phyloP scores from a whole-genome alignment of 352 stramenopile genomes.

The Phytopythium oedochilum region DNA sequence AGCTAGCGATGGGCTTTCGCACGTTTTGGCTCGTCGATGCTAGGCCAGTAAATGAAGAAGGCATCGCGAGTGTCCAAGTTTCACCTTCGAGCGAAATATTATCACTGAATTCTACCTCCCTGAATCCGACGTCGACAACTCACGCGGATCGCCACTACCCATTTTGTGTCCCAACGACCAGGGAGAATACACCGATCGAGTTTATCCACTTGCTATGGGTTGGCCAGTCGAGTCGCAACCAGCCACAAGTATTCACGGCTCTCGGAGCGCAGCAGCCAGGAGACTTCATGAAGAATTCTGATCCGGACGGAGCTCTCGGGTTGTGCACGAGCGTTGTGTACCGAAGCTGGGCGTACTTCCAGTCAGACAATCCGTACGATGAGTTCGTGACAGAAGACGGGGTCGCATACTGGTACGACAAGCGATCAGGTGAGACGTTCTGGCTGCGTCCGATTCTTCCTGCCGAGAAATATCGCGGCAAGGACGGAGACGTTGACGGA shows the following conservation, averaged over 20 bases:
- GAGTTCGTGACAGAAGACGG: conserved; percentile 91
- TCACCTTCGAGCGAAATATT: conserved; percentile 46
- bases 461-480: conserved; percentile 62
- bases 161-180: conserved; percentile 90
- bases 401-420: conserved; percentile 90
- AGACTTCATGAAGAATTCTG: conserved; percentile 89
- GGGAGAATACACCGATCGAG: conserved; percentile 90
- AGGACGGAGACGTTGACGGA: conserved; percentile 78
- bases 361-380: conserved; percentile 71
- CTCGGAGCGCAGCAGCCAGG: conserved; percentile 87
- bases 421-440: conserved; percentile 81
- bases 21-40: conserved; percentile 78
- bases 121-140: conserved; percentile 86
- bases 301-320: conserved; percentile 71
- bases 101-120: conserved; percentile 74
- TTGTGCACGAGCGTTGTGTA: conserved; percentile 86
- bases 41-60: conserved; percentile 37
- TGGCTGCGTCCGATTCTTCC: conserved; percentile 87
- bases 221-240: conserved; percentile 84
- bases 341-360: conserved; percentile 90
- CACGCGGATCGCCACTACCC: conserved; percentile 87
- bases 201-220: conserved; percentile 92
- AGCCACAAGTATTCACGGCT: conserved; percentile 89
- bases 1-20: conserved; percentile 82
- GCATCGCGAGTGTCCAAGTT: conserved; percentile 60